Percentiles rank a stretch among this genome's conserved stretches.
Evolutionary conservation across 2,329 filamentous ascomycete genomes (phyloP).

Genomic region (Bipolaris cookei): DNA sequence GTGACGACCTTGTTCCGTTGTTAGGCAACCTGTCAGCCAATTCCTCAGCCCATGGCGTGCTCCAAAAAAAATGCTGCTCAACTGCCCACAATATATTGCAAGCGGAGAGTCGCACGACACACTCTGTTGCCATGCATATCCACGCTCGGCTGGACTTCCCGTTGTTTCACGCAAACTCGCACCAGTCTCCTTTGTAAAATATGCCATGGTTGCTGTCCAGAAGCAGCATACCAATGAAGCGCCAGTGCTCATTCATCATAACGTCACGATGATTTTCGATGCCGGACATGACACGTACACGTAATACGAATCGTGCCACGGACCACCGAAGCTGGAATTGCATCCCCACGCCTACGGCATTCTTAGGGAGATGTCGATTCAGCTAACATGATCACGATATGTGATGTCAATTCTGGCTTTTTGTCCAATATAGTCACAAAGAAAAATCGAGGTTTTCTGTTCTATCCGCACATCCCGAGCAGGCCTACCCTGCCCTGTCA

Average conservation of each 20-base stretch:
- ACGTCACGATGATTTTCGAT: constrained; percentile 8
- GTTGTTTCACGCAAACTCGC: too few relatives aligned
- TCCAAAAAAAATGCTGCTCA: not conserved
- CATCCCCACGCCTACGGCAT: constrained; percentile 32
- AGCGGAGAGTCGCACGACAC: not conserved
- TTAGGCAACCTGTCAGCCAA: constrained; percentile 18
- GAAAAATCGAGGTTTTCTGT: constrained; percentile 2
- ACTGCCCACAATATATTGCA: not conserved
- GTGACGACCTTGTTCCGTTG: constrained; percentile 4
- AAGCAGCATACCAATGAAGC: not conserved
- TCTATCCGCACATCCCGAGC: constrained; percentile 1
- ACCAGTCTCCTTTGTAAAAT: too few relatives aligned
- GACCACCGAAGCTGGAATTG: constrained; percentile 9
- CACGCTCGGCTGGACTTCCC: too few relatives aligned
- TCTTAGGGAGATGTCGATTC: constrained; percentile 9
- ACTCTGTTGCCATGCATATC: too few relatives aligned
- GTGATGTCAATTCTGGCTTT: constrained; percentile 30
- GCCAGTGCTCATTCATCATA: constrained; percentile 1
- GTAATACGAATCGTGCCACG: constrained; percentile 12
- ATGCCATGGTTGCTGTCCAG: not conserved
- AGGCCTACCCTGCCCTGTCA: constrained; percentile 6
- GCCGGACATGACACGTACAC: constrained; percentile 15
- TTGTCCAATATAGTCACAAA: constrained; percentile 6
- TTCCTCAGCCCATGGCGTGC: constrained; percentile 15
- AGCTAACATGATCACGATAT: constrained; percentile 25